Conservation (phyloP, 2,329 filamentous ascomycete species). For the Sporothrix schenckii region DNA sequence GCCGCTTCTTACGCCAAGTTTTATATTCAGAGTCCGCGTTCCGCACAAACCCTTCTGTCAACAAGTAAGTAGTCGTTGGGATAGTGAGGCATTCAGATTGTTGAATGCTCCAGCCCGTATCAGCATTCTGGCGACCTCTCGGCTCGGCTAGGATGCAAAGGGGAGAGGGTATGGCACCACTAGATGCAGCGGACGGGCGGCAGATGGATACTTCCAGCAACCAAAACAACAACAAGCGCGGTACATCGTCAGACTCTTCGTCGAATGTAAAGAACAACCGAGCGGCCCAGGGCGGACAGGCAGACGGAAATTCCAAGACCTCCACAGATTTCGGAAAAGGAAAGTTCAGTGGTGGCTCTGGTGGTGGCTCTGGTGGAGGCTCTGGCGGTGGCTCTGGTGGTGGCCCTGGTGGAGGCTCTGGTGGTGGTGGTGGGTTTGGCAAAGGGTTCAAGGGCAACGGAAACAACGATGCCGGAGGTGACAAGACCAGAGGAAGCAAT, state of each 20-base stretch:
- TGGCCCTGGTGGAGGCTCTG: no score
- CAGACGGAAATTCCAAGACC: neutral
- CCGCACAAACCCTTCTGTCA: neutral
- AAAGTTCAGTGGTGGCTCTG: neutral
- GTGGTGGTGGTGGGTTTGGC: neutral
- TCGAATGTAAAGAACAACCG: conserved; percentile 14
- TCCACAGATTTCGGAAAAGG: neutral
- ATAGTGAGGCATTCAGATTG: conserved; percentile 33
- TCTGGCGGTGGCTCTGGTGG: neutral
- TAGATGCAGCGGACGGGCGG: conserved; percentile 26
- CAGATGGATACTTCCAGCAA: conserved; percentile 18
- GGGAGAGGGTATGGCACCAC: conserved; percentile 42
- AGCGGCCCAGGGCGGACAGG: neutral
- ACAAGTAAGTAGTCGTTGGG: conserved; percentile 26
- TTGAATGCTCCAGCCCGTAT: conserved; percentile 31
- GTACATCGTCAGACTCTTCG: neutral
- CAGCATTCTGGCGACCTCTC: conserved; percentile 35
- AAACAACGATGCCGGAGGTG: neutral
- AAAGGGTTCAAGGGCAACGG: conserved; percentile 1
- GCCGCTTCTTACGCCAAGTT: neutral
- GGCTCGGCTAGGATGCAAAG: conserved; percentile 36
- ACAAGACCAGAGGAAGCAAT: conserved; percentile 2
- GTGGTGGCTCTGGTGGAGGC: neutral
- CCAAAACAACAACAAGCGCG: neutral
- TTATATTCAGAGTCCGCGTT: neutral